Evolutionary conservation across 768 basidiomycete genomes (phyloP), one percentile per base, ranked within the genome.

Genomic region (Phanerochaete sordida): DNA sequence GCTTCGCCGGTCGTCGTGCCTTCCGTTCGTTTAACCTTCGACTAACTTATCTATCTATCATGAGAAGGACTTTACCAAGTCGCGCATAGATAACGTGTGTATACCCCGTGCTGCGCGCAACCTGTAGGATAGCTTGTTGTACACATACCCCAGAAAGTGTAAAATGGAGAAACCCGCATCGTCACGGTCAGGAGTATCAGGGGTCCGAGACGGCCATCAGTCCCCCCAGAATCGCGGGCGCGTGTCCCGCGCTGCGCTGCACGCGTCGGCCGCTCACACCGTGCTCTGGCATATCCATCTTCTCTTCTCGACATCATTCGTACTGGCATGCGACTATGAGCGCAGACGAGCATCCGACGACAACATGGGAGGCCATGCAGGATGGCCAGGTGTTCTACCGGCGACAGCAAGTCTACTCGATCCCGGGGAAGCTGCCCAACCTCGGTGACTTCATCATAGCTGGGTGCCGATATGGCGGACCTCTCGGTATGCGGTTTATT

Each of bases 361-460:
- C 85, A 30, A 82, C 84, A 73, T 98, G 96, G 96, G 88, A 95
- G 72, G 84, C 95, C 45, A 92, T 97, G 87, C 84, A 88, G 71
- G 85, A 90, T 68, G 90, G 90, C 26, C 86, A 79, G 66, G 90
- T 88, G 31, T 98, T 97, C 77, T 98, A 98, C 69, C 78, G 88
- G 69, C 81, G 89, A 57, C 86, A 94, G 65, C 88, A 90, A 62
- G 78, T 94, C 24, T 98, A 98, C 70, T 84, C 88, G 0, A 84
- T 93, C 57, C 79, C 85, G 13, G 93, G 89, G 66, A 90, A 89
- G 67, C 76, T 93, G 5, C 87, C 88, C 2, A 84, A 91, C 71
- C 75, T 98, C 28, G 77, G 79, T 21, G 92, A 96, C 72, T 92
- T 89, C 70, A 76, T 91, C 56, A 74, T 93, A 37, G 87, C 90